Conservation (phyloP, 768 basidiomycete genomes). For the Suillus paluster region DNA sequence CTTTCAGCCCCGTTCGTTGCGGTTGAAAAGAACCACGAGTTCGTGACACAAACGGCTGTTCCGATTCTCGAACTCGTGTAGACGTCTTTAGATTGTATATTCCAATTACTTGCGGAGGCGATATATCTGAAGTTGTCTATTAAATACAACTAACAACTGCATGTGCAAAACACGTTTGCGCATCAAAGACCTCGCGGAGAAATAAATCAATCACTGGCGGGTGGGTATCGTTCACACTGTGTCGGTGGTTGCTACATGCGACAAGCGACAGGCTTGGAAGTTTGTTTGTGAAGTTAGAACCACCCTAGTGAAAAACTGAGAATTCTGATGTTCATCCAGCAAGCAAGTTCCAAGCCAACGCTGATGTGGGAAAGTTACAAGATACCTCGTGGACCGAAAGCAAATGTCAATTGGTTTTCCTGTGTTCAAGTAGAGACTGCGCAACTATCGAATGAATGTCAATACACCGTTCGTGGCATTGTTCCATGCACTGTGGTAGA, state of each 20-base stretch:
- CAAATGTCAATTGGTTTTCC: slow-evolving; percentile 8
- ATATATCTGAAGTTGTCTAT: background rate
- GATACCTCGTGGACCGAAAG: background rate
- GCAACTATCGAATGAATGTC: slow-evolving; percentile 80
- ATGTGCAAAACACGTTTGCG: background rate
- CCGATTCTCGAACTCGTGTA: background rate
- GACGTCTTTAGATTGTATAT: background rate
- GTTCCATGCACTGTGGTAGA: slow-evolving; percentile 62
- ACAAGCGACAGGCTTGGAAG: background rate
- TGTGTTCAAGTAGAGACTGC: slow-evolving; percentile 62
- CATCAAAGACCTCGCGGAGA: background rate
- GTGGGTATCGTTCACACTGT: background rate
- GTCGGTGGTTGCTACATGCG: background rate
- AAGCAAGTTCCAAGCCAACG: background rate
- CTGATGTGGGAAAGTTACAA: background rate
- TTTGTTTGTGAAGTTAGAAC: background rate
- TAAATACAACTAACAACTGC: background rate
- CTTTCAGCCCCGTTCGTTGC: background rate
- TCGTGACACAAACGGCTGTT: background rate
- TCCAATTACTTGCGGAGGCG: background rate
- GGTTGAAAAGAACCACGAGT: background rate
- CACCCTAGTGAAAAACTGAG: background rate
- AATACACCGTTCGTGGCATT: slow-evolving; percentile 69
- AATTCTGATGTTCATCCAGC: background rate
- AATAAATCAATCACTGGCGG: background rate